Evolutionary conservation across 2,329 filamentous ascomycete genomes (phyloP), one percentile per base, ranked within the genome.

Genomic region (Colletotrichum brevisporum): DNA sequence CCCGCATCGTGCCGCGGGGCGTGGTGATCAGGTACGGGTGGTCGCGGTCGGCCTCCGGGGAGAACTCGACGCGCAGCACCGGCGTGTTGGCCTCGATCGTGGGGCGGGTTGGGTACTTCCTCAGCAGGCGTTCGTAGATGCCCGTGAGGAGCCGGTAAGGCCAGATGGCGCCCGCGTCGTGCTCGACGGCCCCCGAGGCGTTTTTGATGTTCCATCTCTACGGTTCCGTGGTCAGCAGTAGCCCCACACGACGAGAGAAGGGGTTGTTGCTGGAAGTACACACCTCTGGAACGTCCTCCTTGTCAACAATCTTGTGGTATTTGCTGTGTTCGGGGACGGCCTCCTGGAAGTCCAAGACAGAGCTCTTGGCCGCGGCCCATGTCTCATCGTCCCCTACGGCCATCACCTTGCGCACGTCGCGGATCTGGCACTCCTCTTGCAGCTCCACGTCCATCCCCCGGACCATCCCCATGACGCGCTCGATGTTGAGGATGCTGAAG

Each of bases 111-210:
- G 67, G 63, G 56, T 76, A 75, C 3, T 71, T 69, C 6, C 62
- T 39, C 12, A 79, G 72, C 4, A 84, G 75, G 5, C 73, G 68
- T 8, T 76, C 70, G 67, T 79, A 80, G 16, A 80, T 65, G 2
- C 74, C 76, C 5, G 77, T 78, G 4, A 83, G 76, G 16, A 84
- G 76, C 10, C 78, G 67, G 64, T 81, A 84, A 1, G 82, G 80
- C 77, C 77, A 83, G 1, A 83, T 72, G 5, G 80, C 78, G 2
- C 79, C 83, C 2, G 80, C 79, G 8, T 64, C 63, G 9, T 62
- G 71, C 4, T 61, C 55, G 5, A 71, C 26, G 0, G 62, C 68
- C 18, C 60, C 68, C 8, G 63, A 61, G 2, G 50, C 13, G 69
- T 70, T 36, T 75, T 73, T 10, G 72, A 74, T 26, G 73, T 71